A percentile compares a stretch with the other conserved stretches of the same genome.
phyloP scores from a whole-genome alignment of 768 basidiomycete genomes.

The Leccinum rimulosum region DNA sequence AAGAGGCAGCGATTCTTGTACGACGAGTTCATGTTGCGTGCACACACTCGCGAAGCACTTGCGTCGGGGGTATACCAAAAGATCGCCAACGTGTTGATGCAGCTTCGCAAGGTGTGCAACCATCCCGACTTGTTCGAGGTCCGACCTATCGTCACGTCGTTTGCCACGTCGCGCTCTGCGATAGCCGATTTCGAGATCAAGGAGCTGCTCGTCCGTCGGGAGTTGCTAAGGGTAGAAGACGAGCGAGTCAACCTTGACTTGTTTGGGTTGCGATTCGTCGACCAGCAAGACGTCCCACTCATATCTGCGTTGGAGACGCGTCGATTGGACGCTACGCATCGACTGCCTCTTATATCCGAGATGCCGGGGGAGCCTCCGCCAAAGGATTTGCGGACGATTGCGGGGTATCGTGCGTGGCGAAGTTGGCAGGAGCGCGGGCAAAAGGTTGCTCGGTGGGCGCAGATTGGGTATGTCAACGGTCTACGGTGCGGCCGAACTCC shows the following conservation, averaged over 20 bases:
- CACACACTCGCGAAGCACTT: slow-evolving; percentile 78
- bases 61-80: slow-evolving; percentile 85
- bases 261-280: slow-evolving; percentile 62
- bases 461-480: slow-evolving; percentile 71
- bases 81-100: slow-evolving; percentile 96
- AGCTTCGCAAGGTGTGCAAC: slow-evolving; percentile 94
- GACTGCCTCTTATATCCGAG: slow-evolving; percentile 52
- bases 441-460: slow-evolving; percentile 60
- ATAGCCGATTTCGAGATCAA: slow-evolving; percentile 82
- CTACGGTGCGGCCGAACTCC: slow-evolving; percentile 58
- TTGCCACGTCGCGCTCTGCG: slow-evolving; percentile 71
- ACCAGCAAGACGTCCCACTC: slow-evolving; percentile 50
- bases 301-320: slow-evolving; percentile 53
- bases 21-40: slow-evolving; percentile 92
- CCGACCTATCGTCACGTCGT: slow-evolving; percentile 78
- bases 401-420: slow-evolving; percentile 61
- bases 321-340: slow-evolving; percentile 56
- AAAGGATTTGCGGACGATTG: slow-evolving; percentile 70
- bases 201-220: slow-evolving; percentile 80
- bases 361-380: slow-evolving; percentile 64
- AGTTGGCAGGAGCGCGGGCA: slow-evolving; percentile 47
- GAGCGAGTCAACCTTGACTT: slow-evolving; percentile 59
- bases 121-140: slow-evolving; percentile 93
- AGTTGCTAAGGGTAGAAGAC: slow-evolving; percentile 54
- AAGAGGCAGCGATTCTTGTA: slow-evolving; percentile 94